Conservation (phyloP, 768 basidiomycete species). For the Suillus subluteus region DNA sequence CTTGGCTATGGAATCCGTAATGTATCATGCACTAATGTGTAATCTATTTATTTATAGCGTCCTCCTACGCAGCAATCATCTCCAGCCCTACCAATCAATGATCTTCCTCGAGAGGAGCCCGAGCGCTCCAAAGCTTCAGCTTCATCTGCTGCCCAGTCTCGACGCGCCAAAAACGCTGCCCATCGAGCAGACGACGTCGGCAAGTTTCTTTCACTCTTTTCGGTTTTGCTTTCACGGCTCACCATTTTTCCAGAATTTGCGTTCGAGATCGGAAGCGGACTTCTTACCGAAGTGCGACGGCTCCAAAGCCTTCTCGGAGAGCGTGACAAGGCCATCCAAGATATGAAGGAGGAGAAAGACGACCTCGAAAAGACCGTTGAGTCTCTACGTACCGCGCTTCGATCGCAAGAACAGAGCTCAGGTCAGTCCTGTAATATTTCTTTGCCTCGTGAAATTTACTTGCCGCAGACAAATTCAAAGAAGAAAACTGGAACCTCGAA, state of each 20-base stretch:
- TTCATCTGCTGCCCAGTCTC: conserved; percentile 81
- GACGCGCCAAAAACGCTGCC: conserved; percentile 89
- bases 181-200: conserved; percentile 90
- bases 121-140: conserved; percentile 61
- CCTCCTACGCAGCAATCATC: conserved; percentile 52
- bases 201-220: conserved; percentile 40
- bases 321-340: conserved; percentile 90
- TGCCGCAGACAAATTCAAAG: conserved; percentile 85
- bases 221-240: conserved; percentile 14
- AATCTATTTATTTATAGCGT: conserved; percentile 35
- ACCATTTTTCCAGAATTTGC: conserved; percentile 76
- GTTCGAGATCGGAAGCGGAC: conserved; percentile 93
- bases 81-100: conserved; percentile 47
- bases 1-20: neutral
- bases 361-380: conserved; percentile 83
- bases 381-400: conserved; percentile 69
- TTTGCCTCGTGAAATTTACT: neutral
- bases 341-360: conserved; percentile 91
- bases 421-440: conserved; percentile 47
- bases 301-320: conserved; percentile 90
- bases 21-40: conserved; percentile 16
- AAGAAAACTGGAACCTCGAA: conserved; percentile 99
- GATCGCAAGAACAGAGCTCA: conserved; percentile 78
- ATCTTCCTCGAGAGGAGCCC: conserved; percentile 65
- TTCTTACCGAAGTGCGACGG: conserved; percentile 89